phyloP scores from a whole-genome alignment of 495 filamentous ascomycete genomes.

The Penicillium diatomitis region DNA sequence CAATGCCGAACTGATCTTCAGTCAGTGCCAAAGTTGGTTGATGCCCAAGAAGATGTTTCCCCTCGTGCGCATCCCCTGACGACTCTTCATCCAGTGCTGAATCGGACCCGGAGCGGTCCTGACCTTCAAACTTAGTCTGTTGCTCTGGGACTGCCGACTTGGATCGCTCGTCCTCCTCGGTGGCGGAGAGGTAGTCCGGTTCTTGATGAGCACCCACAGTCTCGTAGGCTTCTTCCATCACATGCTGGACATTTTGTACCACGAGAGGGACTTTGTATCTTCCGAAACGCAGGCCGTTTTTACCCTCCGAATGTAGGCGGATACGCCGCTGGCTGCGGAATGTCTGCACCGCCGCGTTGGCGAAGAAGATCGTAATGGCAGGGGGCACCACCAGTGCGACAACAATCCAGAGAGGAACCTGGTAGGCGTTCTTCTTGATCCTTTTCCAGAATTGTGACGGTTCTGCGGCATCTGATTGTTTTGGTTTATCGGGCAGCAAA shows the following conservation, averaged over 20 bases:
- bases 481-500: constrained; percentile 34
- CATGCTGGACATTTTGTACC: constrained; percentile 59
- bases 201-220: constrained; percentile 53
- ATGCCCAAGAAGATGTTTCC: neutral
- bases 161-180: constrained; percentile 4
- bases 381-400: constrained; percentile 60
- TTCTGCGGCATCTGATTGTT: constrained; percentile 23
- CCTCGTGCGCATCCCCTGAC: neutral
- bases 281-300: constrained; percentile 50
- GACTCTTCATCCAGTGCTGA: no score
- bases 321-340: constrained; percentile 64
- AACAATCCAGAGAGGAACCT: constrained; percentile 50
- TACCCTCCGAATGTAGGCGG: constrained; percentile 61
- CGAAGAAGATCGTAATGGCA: constrained; percentile 56
- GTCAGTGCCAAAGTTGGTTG: constrained; percentile 66
- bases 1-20: constrained; percentile 72
- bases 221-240: constrained; percentile 67
- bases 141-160: neutral
- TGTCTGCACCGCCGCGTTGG: constrained; percentile 69
- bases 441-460: constrained; percentile 17
- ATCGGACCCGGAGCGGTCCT: no score
- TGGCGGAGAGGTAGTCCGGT: constrained; percentile 48
- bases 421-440: constrained; percentile 21
- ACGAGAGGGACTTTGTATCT: constrained; percentile 70
- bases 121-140: neutral